These are phyloP conservation scores for Leccinum rimulosum DNA, from an alignment of 768 basidiomycete genomes.

Conservation along the genomic window DNA sequence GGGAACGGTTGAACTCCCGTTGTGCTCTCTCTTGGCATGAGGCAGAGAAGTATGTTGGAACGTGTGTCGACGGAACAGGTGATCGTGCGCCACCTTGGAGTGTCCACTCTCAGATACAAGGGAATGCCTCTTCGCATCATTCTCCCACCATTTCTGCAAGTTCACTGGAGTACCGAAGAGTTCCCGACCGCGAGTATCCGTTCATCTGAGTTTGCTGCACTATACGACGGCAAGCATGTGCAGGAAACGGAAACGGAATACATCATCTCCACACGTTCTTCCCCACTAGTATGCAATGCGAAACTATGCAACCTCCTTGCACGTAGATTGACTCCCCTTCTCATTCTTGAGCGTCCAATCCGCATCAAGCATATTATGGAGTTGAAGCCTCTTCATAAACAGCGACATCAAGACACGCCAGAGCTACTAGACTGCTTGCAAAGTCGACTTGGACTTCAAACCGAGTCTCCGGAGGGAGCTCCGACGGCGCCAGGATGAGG, in stretches of 20 bases:
- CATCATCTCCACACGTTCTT: no score
- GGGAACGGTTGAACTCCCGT: not conserved
- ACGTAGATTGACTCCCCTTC: not conserved
- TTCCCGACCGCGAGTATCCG: no score
- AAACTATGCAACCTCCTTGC: not conserved
- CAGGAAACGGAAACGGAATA: no score
- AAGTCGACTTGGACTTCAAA: constrained; percentile 39
- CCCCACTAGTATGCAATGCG: not conserved
- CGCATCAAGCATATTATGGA: constrained; percentile 2
- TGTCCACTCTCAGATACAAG: no score
- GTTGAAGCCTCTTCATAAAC: constrained; percentile 5
- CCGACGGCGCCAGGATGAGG: constrained; percentile 41
- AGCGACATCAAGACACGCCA: constrained; percentile 39
- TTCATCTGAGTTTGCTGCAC: no score
- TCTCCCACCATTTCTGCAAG: no score
- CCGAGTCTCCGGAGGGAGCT: constrained; percentile 33
- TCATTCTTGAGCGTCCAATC: constrained; percentile 2
- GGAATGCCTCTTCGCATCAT: no score
- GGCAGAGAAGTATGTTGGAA: not conserved
- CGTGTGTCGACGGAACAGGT: not conserved
- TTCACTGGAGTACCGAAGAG: no score
- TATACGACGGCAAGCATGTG: no score
- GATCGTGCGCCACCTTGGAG: no score
- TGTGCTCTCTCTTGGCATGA: not conserved
- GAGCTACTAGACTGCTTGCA: constrained; percentile 36